A percentile compares a stretch with the other conserved stretches of the same genome.
These are phyloP conservation scores for Irpex rosettiformis DNA, from an alignment of 1,284 basidiomycete species.

Conservation along the genomic window DNA sequence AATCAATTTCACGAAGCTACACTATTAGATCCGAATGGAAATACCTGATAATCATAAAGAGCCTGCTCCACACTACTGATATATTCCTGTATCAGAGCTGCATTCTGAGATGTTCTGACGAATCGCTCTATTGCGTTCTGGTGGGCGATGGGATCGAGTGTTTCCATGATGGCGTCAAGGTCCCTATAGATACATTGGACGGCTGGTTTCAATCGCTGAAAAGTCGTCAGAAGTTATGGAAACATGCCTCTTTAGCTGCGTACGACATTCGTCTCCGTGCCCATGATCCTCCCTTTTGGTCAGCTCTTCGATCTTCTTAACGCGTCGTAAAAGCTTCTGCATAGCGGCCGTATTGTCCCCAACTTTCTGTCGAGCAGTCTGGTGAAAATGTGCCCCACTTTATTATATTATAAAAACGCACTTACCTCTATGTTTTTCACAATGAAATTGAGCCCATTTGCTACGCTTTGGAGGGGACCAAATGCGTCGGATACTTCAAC, in stretches of 20 bases:
- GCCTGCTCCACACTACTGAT: not conserved
- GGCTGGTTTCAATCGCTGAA: no score
- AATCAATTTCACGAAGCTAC: not conserved
- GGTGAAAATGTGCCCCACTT: not conserved
- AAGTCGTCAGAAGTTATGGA: no score
- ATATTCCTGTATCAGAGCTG: not conserved
- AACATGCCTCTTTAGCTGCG: not conserved
- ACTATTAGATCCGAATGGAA: not conserved
- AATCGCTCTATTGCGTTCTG: not conserved
- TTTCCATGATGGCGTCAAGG: not conserved
- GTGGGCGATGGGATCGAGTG: not conserved
- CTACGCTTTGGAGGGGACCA: no score
- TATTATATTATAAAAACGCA: not conserved
- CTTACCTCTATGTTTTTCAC: not conserved
- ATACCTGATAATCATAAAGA: not conserved
- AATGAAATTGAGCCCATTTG: no score
- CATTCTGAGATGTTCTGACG: not conserved
- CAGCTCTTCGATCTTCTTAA: not conserved
- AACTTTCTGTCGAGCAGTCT: not conserved
- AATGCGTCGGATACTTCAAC: no score
- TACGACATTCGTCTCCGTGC: not conserved
- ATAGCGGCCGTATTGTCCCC: not conserved
- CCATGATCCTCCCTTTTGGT: not conserved
- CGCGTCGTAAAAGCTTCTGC: not conserved
- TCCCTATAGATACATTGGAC: not conserved